phyloP scores from a whole-genome alignment of 768 basidiomycete genomes.

The Phlebiopsis flavidoalba region DNA sequence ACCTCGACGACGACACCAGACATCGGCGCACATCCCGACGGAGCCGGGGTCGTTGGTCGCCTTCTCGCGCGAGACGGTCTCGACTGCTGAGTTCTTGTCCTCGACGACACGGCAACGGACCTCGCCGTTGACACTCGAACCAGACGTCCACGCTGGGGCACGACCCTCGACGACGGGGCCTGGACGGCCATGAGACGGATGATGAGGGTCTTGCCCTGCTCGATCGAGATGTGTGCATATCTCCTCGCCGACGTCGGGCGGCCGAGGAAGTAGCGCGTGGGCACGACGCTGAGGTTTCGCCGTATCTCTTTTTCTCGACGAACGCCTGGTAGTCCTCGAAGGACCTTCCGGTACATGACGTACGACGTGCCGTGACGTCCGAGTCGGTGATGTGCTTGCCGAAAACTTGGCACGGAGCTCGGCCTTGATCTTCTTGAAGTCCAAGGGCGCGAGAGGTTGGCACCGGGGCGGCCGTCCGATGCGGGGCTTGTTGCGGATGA shows the following conservation, averaged over 20 bases:
- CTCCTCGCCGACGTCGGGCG: constrained; percentile 88
- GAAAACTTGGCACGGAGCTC: constrained; percentile 90
- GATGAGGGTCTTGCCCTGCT: constrained; percentile 95
- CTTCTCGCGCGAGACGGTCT: constrained; percentile 92
- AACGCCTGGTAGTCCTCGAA: constrained; percentile 25
- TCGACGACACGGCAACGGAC: constrained; percentile 93
- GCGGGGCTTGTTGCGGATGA: constrained; percentile 91
- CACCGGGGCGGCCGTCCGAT: constrained; percentile 80
- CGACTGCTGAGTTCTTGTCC: constrained; percentile 96
- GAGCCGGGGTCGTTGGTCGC: constrained; percentile 91
- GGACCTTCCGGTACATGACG: constrained; percentile 99
- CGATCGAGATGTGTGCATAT: constrained; percentile 95
- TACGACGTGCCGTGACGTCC: constrained; percentile 92
- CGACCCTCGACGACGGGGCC: constrained; percentile 90
- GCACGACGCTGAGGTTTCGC: constrained; percentile 90
- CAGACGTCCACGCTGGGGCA: constrained; percentile 32
- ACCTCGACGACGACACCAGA: constrained; percentile 98
- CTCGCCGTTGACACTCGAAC: constrained; percentile 85
- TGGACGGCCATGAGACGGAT: constrained; percentile 92
- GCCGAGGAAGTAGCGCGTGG: constrained; percentile 95
- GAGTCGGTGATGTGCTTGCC: constrained; percentile 91
- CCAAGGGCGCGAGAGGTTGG: constrained; percentile 76
- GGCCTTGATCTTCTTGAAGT: constrained; percentile 95
- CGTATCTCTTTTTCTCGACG: constrained; percentile 85
- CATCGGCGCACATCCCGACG: constrained; percentile 97